Percentiles rank a stretch among this genome's conserved stretches.
These are phyloP conservation scores for Nicotiana undulata DNA, from an alignment of 257 asterid genomes.

Conservation along the genomic window DNA sequence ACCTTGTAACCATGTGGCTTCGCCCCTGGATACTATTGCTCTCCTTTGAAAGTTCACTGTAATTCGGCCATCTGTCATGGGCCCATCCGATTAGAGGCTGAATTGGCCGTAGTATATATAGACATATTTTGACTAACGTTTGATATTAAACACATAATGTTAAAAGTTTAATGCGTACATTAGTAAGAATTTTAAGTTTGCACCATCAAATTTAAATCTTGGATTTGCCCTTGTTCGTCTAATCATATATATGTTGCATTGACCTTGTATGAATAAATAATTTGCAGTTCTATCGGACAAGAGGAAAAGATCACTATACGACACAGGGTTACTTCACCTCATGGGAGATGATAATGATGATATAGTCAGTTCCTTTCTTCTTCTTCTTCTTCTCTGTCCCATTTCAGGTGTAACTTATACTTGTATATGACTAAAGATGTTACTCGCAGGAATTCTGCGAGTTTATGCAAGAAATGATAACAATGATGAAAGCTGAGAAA, in stretches of 20 bases:
- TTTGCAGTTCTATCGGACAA: conserved; percentile 21
- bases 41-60: too few species aligned
- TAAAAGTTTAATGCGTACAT: too few species aligned
- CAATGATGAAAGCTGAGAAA: conserved; percentile 17
- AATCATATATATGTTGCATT: background rate
- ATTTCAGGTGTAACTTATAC: background rate
- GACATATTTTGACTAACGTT: too few species aligned
- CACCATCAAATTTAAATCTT: background rate
- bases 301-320: conserved; percentile 21
- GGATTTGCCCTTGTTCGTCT: too few species aligned
- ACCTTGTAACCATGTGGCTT: too few species aligned
- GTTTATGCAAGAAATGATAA: conserved; percentile 24
- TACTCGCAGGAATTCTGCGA: conserved; percentile 14
- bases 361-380: background rate
- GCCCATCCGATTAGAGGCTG: too few species aligned
- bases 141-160: too few species aligned
- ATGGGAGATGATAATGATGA: conserved; percentile 11
- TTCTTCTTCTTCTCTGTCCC: background rate
- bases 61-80: too few species aligned
- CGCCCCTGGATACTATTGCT: too few species aligned
- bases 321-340: conserved; percentile 17
- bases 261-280: background rate
- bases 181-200: too few species aligned
- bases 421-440: background rate
- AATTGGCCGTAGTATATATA: too few species aligned